Base-by-base conservation (phyloP, 2,329 filamentous ascomycete species). In the Magnaporthiopsis poae region DNA sequence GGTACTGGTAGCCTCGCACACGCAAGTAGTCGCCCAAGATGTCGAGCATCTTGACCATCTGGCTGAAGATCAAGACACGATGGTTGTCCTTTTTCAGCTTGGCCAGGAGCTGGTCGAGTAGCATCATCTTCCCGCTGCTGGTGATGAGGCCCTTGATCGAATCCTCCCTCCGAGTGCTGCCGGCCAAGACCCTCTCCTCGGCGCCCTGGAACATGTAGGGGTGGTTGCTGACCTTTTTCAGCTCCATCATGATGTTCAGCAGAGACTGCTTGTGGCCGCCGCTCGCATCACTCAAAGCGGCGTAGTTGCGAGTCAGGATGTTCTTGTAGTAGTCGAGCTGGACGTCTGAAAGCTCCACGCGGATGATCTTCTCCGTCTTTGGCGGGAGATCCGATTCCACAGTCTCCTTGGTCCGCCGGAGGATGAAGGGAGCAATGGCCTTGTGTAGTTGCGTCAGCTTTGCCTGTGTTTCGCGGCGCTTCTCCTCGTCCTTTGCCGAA, bases 251-350 rank as follows among this genome's bases (percentile, higher is more conserved):
- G 75, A 99, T 95, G 77, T 99, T 99, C 69, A 99, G 81, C 18
- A 99, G 80, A 0, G 94, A 98, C 71, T 96, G 94, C 77, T 96
- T 98, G 76, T 96, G 91, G 7, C 94, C 95, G 68, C 87, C 91
- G 61, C 89, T 88, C 62, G 92, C 94, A 73, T 96, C 91, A 72
- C 96, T 96, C 39, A 99, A 83, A 3, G 94, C 95, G 36, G 92
- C 88, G 73, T 99, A 99, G 75, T 99, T 99, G 73, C 94, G 89
- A 0, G 95, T 98, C 31, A 99, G 82, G 68, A 99, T 98, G 74
- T 98, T 98, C 79, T 98, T 98, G 82, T 99, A 99, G 77, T 97
- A 98, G 70, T 99, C 94, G 12, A 98, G 82, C 75, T 99, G 95
- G 35, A 98, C 89, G 77, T 99, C 95, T 0, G 95, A 96, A 64